Base-by-base conservation (phyloP, 1,139 yeast genomes). In the Chernovozyma aurita region DNA sequence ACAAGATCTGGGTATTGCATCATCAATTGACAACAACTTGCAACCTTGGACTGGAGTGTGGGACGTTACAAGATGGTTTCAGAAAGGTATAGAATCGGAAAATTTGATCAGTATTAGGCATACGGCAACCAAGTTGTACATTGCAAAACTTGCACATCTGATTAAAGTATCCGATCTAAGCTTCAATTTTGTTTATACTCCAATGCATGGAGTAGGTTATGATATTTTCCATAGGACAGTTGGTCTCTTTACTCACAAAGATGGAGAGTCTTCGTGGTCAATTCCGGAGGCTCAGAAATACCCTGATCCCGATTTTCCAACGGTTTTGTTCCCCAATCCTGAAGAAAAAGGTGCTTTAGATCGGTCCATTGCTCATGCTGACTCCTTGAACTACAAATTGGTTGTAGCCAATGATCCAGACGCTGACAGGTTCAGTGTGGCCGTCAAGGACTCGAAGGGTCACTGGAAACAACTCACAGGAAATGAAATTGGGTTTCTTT, bases 391-490 rank as follows among this genome's bases (percentile, higher is more conserved):
- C 0, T 55, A 74, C 24, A 55, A 63, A 4, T 55, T 88, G 30
- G 92, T 90, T 2, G 49, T 92, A 5, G 96, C 97, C 2, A 90
- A 83, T 55, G 98, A 92, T 52, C 97, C 98, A 0, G 97, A 92
- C 59, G 98, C 97, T 1, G 98, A 92, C 57, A 68, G 98, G 41
- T 90, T 90, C 55, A 80, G 87, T 30, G 85, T 79, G 5, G 84
- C 80, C 0, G 80, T 92, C 2, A 79, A 79, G 36, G 50, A 57
- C 18, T 39, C 44, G 1, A 39, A 48, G 1, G 73, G 70, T 3
- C 40, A 53, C 16, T 90, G 95, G 95, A 63, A 59, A 33, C 97
- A 90, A 56, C 61, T 92, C 38, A 82, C 94, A 0, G 98, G 98
- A 4, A 90, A 92, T 59, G 95, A 90, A 55, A 73, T 92, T 38